Evolutionary conservation across 306 rosid species (phyloP).

Genomic region (Casuarina glauca): DNA sequence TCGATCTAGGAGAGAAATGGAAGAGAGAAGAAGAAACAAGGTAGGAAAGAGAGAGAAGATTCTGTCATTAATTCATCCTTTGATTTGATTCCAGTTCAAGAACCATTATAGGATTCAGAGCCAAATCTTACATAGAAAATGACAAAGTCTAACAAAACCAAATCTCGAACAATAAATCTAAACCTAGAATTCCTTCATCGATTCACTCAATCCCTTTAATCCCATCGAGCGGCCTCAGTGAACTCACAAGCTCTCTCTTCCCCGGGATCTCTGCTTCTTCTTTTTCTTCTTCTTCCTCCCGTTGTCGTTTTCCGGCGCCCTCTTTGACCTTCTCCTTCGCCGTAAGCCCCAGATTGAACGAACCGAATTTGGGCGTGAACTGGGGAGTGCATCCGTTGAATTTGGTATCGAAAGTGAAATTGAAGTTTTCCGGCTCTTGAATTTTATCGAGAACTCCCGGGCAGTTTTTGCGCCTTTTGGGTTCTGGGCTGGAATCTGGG

Average conservation of each 20-base stretch:
- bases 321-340: constrained; percentile 2
- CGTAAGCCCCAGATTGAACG: constrained; percentile 31
- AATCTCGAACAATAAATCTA: background rate
- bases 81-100: background rate
- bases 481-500: constrained; percentile 24
- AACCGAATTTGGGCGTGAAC: constrained; percentile 51
- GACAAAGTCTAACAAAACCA: background rate
- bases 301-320: background rate
- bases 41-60: background rate
- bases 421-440: constrained; percentile 29
- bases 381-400: constrained; percentile 31
- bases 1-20: background rate
- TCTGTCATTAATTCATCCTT: background rate
- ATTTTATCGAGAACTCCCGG: constrained; percentile 40
- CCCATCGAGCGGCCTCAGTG: background rate
- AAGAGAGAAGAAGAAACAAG: background rate
- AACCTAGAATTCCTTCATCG: background rate
- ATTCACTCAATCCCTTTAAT: background rate
- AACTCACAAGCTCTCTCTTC: background rate
- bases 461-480: constrained; percentile 43
- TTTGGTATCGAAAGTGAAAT: constrained; percentile 49
- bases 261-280: background rate
- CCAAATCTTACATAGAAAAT: background rate
- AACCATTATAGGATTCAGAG: background rate
- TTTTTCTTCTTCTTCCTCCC: background rate